Base-by-base conservation (phyloP, 2,329 filamentous ascomycete species). In the Pseudocercospora fijiensis region DNA sequence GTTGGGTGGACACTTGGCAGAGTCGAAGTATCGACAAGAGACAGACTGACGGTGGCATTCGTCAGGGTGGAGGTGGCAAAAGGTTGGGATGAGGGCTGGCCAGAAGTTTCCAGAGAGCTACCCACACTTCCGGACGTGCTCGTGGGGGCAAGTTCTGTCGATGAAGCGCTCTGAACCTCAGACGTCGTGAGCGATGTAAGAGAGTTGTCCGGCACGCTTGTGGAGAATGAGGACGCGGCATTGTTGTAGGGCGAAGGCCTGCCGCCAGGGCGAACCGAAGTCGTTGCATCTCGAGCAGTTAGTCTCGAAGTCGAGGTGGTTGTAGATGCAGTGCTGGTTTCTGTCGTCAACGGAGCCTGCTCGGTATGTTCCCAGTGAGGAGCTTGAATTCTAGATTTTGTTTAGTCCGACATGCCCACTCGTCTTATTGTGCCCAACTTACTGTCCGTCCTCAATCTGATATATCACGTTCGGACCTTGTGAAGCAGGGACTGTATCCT, bases 1-100 rank as follows among this genome's bases (percentile, higher is more conserved):
- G 67, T 73, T n/a, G 73, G 72, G 10, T 61, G 59, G 6, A 67
- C 65, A 27, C 66, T 64, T 2, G 58, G 49, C 16, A 74, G 64
- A 24, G 70, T 73, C 9, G 65, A 65, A 1, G 72, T 71, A 24
- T 74, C 65, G 26, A 75, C 69, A 7, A 77, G 66, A 1, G 74
- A 73, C 24, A 77, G 57, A 27, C 66, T 70, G 22, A 68, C 65
- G 1, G 70, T 72, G 3, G 66, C 65, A 37, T 57, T 68, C 0
- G 63, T 65, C 1, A 56, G 30, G 8, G 73, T 55, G 1, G 67
- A 68, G 5, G 74, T 75, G 5, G 68, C 68, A 57, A 76, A 75
- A 4, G 75, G 74, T n/a, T 67, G 61, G 3, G 65, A 63, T 5
- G 70, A 66, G 2, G 71, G 66, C 22, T 73, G 63, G 30, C 71